Conservation (phyloP, 1,284 basidiomycete species). For the Ceratobasidium sp. region DNA sequence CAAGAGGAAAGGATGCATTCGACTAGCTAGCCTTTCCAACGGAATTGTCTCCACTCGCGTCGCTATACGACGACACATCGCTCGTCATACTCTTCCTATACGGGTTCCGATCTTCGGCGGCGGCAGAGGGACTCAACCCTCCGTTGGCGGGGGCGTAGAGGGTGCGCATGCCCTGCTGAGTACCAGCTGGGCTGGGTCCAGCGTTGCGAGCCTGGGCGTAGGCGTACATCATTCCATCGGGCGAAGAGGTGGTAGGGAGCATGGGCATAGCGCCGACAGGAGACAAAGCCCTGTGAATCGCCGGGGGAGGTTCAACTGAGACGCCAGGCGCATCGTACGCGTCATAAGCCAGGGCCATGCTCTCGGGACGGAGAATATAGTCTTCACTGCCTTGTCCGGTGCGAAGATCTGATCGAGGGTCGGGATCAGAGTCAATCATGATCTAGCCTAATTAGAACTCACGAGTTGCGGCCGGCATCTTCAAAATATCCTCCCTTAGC, state of each 20-base stretch:
- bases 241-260: constrained; percentile 65
- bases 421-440: constrained; percentile 47
- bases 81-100: constrained; percentile 56
- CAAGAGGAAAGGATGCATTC: background rate
- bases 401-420: constrained; percentile 12
- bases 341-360: constrained; percentile 56
- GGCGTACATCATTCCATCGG: constrained; percentile 80
- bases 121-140: constrained; percentile 35
- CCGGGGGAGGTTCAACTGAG: constrained; percentile 52
- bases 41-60: constrained; percentile 3
- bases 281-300: constrained; percentile 53
- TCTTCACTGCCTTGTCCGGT: constrained; percentile 55
- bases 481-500: constrained; percentile 44
- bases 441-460: constrained; percentile 19
- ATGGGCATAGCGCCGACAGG: constrained; percentile 60
- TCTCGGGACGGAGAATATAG: constrained; percentile 43
- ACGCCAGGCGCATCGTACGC: constrained; percentile 49
- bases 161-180: constrained; percentile 45
- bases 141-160: constrained; percentile 43
- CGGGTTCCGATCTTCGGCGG: constrained; percentile 50
- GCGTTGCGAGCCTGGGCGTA: constrained; percentile 63
- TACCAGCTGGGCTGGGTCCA: constrained; percentile 29
- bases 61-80: constrained; percentile 42
- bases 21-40: constrained; percentile 33
- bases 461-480: constrained; percentile 50